Evolutionary conservation across 768 basidiomycete species (phyloP), one percentile per base, ranked within the genome.

Genomic region (Hericium alpestre): DNA sequence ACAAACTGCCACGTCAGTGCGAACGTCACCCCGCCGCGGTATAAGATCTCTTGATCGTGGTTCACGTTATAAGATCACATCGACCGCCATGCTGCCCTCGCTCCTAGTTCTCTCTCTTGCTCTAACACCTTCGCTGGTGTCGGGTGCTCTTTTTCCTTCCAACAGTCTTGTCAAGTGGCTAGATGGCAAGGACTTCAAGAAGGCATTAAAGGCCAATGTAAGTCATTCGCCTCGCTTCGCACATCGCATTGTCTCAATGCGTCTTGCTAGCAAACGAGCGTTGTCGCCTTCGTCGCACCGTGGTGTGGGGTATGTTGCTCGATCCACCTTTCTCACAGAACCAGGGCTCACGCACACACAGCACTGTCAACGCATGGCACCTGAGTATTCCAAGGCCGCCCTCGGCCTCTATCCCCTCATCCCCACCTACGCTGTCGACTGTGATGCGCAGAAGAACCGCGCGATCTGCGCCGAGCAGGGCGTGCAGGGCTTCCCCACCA

Each of bases 211-310:
- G 68, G 73, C 74, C 48, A 88, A 90, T 63, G 91, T 92, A 69
- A 58, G 86, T 73, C 40, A 32, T 32, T 22, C 22, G 22, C n/a
- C 20, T 9, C 8, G 48, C 54, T 1, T 55, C 38, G 4, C 51
- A 56, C 15, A 47, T 38, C 40, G 20, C 53, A 22, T 50, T 59
- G 57, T 53, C 27, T 41, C 41, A 41, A 5, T 25, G 23, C 22
- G 10, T 16, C 13, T 7, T 11, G 50, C 10, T 63, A 91, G 90
- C 74, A 79, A 71, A 87, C 90, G 37, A 81, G 77, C 59, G 69
- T 93, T 65, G 85, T 95, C 16, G 93, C 91, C 1, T 96, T 94
- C 66, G 87, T 93, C 12, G 93, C 93, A n/a, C 89, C 92, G 3
- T 95, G 93, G 93, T 93, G 89, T 65, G 89, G 87, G 61, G 87